Conservation (phyloP, 352 stramenopile species). For the Elongisporangium senticosum region DNA sequence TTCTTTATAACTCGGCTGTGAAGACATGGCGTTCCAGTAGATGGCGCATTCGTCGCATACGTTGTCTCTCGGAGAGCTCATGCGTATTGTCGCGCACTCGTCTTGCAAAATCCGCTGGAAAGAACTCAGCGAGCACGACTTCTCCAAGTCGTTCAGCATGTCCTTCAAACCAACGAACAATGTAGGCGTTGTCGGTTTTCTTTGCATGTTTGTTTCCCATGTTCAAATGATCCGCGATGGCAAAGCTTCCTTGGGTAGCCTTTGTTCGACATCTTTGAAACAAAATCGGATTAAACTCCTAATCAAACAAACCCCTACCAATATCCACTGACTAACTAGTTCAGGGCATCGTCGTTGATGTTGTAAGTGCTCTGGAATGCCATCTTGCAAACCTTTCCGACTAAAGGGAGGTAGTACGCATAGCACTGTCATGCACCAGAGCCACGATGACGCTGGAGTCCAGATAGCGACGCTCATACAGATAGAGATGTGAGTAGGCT, state of each 20-base stretch:
- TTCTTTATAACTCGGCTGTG: background rate
- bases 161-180: slow-evolving; percentile 1
- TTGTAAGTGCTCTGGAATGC: slow-evolving; percentile 8
- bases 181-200: slow-evolving; percentile 2
- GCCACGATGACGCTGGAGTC: too few relatives aligned
- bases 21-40: slow-evolving; percentile 5
- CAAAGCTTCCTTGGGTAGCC: background rate
- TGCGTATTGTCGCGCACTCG: slow-evolving; percentile 4
- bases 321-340: background rate
- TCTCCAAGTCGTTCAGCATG: slow-evolving; percentile 2
- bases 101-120: slow-evolving; percentile 4
- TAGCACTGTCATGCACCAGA: background rate
- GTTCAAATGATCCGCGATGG: background rate
- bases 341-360: slow-evolving; percentile 6
- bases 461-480: too few relatives aligned
- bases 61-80: slow-evolving; percentile 8
- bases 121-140: slow-evolving; percentile 4
- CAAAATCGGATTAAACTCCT: slow-evolving; percentile 2
- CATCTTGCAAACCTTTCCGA: background rate
- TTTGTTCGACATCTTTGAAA: slow-evolving; percentile 1
- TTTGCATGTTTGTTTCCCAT: slow-evolving; percentile 2
- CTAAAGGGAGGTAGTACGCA: background rate
- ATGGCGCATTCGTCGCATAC: slow-evolving; percentile 8
- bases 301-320: slow-evolving; percentile 5
- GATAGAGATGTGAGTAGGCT: background rate